These are phyloP conservation scores for Leishmania lainsoni DNA, from an alignment of 208 protist genomes.

Conservation along the genomic window DNA sequence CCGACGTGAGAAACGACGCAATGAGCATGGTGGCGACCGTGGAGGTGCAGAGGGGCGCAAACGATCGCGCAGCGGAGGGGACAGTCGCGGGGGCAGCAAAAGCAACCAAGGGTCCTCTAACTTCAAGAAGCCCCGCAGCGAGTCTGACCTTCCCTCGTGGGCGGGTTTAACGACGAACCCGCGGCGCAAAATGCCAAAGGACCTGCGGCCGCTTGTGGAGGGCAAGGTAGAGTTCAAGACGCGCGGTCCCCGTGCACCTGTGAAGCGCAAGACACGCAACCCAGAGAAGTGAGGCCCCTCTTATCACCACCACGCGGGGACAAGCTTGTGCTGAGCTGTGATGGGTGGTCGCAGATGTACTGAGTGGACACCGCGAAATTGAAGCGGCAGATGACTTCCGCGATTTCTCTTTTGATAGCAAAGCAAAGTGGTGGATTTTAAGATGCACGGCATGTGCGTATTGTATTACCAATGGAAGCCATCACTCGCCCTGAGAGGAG, in stretches of 20 bases:
- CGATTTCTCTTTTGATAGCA: neutral
- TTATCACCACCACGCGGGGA: neutral
- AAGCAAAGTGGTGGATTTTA: neutral
- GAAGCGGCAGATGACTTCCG: neutral
- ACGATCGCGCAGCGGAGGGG: conserved; percentile 8
- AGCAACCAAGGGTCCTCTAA: neutral
- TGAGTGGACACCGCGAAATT: neutral
- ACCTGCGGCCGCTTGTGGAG: conserved; percentile 77
- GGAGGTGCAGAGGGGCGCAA: conserved; percentile 18
- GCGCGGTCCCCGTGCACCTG: conserved; percentile 48
- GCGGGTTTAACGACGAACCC: conserved; percentile 88
- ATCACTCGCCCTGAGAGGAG: neutral
- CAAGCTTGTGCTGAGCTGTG: neutral
- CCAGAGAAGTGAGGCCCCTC: conserved; percentile 60
- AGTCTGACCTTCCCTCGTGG: conserved; percentile 55
- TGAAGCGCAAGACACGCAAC: conserved; percentile 83
- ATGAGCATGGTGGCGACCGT: conserved; percentile 1
- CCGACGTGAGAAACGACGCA: conserved; percentile 70
- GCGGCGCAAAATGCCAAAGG: conserved; percentile 83
- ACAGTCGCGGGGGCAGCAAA: neutral
- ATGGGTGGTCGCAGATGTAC: neutral
- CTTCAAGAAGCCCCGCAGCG: conserved; percentile 35
- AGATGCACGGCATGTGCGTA: neutral
- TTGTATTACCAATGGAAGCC: neutral
- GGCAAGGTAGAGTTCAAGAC: conserved; percentile 47